Base-by-base conservation (phyloP, 345 rosid genomes). In the Citrus glauca region DNA sequence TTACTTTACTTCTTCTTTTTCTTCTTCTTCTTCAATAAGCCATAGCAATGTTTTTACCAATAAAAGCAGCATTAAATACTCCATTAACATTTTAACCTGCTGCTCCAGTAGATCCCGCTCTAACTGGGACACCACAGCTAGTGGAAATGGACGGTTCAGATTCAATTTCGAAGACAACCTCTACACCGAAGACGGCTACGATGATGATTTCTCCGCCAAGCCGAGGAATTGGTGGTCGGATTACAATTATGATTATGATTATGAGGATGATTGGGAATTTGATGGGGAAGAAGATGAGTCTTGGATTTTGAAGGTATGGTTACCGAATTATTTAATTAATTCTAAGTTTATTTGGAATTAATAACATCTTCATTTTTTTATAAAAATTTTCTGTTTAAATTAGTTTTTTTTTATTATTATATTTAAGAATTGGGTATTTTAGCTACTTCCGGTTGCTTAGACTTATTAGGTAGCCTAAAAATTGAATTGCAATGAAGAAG, bases 241-340 rank as follows among this genome's bases (percentile, higher is more conserved):
- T 55, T 63, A 73, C n/a, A 72, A 75, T 5, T 48, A 17, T 7
- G 20, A 10, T 1, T 5, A 68, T 9, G 45, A 33, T 35, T 37
- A 35, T 35, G 76, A 59, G 13, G n/a, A 80, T 65, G 85, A 75
- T 28, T 78, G 73, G 83, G 82, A 30, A 9, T 28, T 20, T 16
- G 92, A 81, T 0, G 89, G 82, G 60, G 90, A 84, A 16, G 86
- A 82, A 45, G 50, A 45, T 28, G 89, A 89, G 80, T 83, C 86
- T 81, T 88, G 86, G 88, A 66, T 88, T 59, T 86, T 91, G 57
- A 89, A 91, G 98, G 98, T 94, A 82, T 30, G 32, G 32, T 30
- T 30, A 40, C 38, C 16, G 17, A 24, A 9, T 25, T 60, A 27
- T 24, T 19, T 2, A 9, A 24, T 5, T 63, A 25, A 0, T 63